Evolutionary conservation across 2,329 filamentous ascomycete species (phyloP).

Genomic region (Orbilia quercus): DNA sequence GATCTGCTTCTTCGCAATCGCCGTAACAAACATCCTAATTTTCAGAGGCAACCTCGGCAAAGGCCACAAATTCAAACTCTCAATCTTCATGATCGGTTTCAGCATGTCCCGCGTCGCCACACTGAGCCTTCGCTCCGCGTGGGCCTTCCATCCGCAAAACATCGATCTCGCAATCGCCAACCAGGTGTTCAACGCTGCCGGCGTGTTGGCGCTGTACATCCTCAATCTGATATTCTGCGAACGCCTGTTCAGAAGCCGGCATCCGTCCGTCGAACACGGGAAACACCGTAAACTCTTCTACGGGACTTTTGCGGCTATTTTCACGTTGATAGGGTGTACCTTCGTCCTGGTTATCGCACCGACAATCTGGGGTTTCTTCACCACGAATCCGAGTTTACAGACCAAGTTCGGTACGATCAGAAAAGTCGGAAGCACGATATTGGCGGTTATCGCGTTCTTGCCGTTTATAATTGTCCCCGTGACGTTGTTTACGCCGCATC

Average conservation of each 20-base stretch:
- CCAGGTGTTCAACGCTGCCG: slow-evolving; percentile 77
- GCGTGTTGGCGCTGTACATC: slow-evolving; percentile 79
- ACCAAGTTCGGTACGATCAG: slow-evolving; percentile 33
- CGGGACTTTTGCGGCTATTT: slow-evolving; percentile 70
- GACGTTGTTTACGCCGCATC: slow-evolving; percentile 66
- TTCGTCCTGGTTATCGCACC: slow-evolving; percentile 42
- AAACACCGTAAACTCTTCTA: slow-evolving; percentile 69
- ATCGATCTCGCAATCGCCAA: slow-evolving; percentile 69
- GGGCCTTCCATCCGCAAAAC: slow-evolving; percentile 65
- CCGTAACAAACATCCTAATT: slow-evolving; percentile 52
- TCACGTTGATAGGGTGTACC: slow-evolving; percentile 67
- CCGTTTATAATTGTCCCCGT: slow-evolving; percentile 71
- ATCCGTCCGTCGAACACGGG: slow-evolving; percentile 66
- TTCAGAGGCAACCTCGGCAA: slow-evolving; percentile 50
- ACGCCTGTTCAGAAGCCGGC: slow-evolving; percentile 77
- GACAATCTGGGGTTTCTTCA: slow-evolving; percentile 49
- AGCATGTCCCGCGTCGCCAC: slow-evolving; percentile 63
- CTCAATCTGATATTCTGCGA: slow-evolving; percentile 82
- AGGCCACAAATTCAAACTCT: slow-evolving; percentile 65
- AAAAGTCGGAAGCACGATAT: slow-evolving; percentile 69
- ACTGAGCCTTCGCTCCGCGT: slow-evolving; percentile 68
- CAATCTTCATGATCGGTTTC: slow-evolving; percentile 58
- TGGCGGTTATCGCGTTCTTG: slow-evolving; percentile 74
- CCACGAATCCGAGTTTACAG: slow-evolving; percentile 27
- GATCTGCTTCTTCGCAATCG: slow-evolving; percentile 41